Conservation (phyloP, 2,329 filamentous ascomycete species). For the Parafenestella ontariensis region DNA sequence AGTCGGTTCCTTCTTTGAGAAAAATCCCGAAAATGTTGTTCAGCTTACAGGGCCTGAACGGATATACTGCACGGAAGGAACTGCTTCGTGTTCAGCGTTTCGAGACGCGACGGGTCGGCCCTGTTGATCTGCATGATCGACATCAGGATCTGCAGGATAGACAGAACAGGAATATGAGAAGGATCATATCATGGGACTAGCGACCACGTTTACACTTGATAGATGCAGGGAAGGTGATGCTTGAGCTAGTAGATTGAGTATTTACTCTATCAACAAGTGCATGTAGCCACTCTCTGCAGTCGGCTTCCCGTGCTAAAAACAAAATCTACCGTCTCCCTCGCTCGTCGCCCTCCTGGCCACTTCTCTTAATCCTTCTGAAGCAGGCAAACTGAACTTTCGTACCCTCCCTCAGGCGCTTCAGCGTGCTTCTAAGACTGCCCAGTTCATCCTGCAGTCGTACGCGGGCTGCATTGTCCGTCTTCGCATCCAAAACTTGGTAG, state of each 20-base stretch:
- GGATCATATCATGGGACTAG: not conserved
- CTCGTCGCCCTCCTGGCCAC: not conserved
- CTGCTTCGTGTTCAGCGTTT: not conserved
- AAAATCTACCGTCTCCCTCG: not conserved
- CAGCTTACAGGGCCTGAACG: too few species aligned
- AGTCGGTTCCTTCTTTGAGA: too few species aligned
- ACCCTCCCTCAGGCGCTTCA: constrained; percentile 67
- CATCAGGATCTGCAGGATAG: not conserved
- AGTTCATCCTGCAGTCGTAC: constrained; percentile 82
- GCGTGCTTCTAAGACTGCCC: constrained; percentile 83
- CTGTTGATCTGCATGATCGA: not conserved
- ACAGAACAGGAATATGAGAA: not conserved
- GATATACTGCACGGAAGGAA: too few species aligned
- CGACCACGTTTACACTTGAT: not conserved
- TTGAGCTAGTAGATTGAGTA: not conserved
- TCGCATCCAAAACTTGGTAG: constrained; percentile 86
- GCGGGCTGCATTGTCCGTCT: constrained; percentile 87
- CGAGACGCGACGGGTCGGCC: not conserved
- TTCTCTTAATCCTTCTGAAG: constrained; percentile 41
- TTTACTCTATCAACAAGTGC: not conserved
- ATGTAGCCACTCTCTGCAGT: not conserved
- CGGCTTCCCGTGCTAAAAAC: not conserved
- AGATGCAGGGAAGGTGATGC: not conserved
- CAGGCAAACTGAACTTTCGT: constrained; percentile 49
- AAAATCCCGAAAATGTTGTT: too few species aligned